Evolutionary conservation across 495 filamentous ascomycete species (phyloP), one percentile per base, ranked within the genome.

Genomic region (Penicillium herquei): DNA sequence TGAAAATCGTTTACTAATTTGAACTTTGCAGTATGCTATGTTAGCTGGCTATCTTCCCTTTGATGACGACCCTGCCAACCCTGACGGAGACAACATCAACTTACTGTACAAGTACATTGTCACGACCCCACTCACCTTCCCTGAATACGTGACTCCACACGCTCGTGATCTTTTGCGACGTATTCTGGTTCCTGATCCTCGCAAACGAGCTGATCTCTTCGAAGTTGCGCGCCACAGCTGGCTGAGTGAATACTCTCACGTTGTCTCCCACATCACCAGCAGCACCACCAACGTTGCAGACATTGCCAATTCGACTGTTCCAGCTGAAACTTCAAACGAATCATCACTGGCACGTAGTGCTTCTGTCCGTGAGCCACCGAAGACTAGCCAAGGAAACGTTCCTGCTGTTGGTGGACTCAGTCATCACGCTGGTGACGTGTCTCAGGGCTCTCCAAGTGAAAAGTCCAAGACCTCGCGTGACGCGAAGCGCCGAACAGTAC

Each of bases 61-160:
- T 67, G 94, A 99, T 65, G 94, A 99, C 64, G 94, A 99, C 64
- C 94, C 94, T 56, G 95, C 92, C 39, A 99, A 99, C 65, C 94
- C 94, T 5, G 94, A 99, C 74, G 94, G 94, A 42, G 94, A 99
- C 61, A 99, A 99, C 66, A 99, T 99, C 78, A 99, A 98, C 70
- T 79, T 98, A 6, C 80, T 99, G 49, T 99, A 99, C 79, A 98
- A 96, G 75, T 99, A 99, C 75, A 99, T 99, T 60, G 92, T 96
- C 52, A 96, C 92, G 39, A 98, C 94, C 6, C 91, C 93, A 45
- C 84, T 99, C 39, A 98, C 94, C 5, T 98, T 98, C 70, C 94
- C 94, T 39, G 94, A 98, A 86, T 98, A 98, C 70, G 94, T 99
- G 41, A 96, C 94, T 11, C 94, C 95, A 6, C 95, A 99, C 71